Conservation (phyloP, 148 eudicot genomes). For the Suaeda aralocaspica region DNA sequence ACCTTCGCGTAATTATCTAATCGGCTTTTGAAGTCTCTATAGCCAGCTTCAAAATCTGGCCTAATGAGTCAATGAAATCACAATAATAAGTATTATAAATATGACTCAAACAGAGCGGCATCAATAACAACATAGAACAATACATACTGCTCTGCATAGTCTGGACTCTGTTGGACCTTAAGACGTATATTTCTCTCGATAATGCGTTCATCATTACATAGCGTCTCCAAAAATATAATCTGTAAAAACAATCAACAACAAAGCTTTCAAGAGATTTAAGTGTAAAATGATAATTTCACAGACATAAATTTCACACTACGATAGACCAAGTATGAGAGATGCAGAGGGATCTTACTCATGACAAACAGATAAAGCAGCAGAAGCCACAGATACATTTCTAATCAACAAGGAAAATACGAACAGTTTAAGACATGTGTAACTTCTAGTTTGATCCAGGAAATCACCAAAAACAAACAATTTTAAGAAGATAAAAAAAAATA, state of each 20-base stretch:
- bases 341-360: too few species aligned
- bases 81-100: slow-evolving; percentile 17
- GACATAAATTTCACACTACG: too few species aligned
- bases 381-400: too few species aligned
- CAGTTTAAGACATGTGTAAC: too few species aligned
- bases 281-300: background rate
- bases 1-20: slow-evolving; percentile 93
- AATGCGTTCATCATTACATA: slow-evolving; percentile 71
- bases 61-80: slow-evolving; percentile 47
- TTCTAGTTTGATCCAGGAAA: too few species aligned
- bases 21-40: slow-evolving; percentile 78
- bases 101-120: slow-evolving; percentile 1
- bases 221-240: slow-evolving; percentile 92
- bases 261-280: background rate
- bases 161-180: slow-evolving; percentile 99
- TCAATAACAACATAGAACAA: background rate
- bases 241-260: slow-evolving; percentile 21
- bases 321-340: too few species aligned
- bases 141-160: slow-evolving; percentile 91
- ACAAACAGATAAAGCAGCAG: too few species aligned
- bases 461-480: too few species aligned
- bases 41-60: slow-evolving; percentile 98
- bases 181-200: slow-evolving; percentile 97
- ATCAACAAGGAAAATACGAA: too few species aligned
- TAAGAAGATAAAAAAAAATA: too few species aligned